Evolutionary conservation across 352 stramenopile genomes (phyloP).

Genomic region (Phytopythium delawarense): DNA sequence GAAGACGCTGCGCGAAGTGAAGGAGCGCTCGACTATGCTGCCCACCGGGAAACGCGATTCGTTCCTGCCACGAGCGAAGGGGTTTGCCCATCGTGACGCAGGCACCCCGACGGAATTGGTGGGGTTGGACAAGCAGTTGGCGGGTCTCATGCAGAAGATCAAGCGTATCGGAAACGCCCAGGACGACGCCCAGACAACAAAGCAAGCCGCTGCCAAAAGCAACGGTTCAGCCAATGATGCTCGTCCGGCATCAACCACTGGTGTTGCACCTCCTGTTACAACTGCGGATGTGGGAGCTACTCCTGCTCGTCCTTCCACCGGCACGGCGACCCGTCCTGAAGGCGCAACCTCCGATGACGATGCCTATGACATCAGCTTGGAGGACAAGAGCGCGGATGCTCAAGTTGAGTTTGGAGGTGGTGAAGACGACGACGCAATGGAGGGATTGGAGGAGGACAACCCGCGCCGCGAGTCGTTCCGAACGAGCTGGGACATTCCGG

Average conservation of each 20-base stretch:
- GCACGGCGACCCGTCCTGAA: too few relatives aligned
- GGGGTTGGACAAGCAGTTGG: slow-evolving; percentile 2
- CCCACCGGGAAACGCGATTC: neutral
- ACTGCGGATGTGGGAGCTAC: neutral
- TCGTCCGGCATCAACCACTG: neutral
- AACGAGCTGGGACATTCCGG: slow-evolving; percentile 53
- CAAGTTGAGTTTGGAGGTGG: slow-evolving; percentile 1
- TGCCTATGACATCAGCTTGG: neutral
- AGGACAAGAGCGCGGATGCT: neutral
- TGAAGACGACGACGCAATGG: slow-evolving; percentile 6
- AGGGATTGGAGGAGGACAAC: slow-evolving; percentile 7
- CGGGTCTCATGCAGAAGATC: slow-evolving; percentile 4
- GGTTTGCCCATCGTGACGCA: neutral
- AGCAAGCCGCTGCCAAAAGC: neutral
- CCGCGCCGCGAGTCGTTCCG: slow-evolving; percentile 41
- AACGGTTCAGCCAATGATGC: neutral
- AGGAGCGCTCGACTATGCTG: neutral
- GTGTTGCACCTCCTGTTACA: neutral
- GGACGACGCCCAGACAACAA: neutral
- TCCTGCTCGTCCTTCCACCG: neutral
- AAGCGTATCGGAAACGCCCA: neutral
- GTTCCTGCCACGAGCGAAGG: neutral
- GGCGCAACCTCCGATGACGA: neutral
- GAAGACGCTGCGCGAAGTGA: neutral
- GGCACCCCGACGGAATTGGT: neutral